These are phyloP conservation scores for Haplographium delicatum DNA, from an alignment of 495 filamentous ascomycete genomes.

Conservation along the genomic window DNA sequence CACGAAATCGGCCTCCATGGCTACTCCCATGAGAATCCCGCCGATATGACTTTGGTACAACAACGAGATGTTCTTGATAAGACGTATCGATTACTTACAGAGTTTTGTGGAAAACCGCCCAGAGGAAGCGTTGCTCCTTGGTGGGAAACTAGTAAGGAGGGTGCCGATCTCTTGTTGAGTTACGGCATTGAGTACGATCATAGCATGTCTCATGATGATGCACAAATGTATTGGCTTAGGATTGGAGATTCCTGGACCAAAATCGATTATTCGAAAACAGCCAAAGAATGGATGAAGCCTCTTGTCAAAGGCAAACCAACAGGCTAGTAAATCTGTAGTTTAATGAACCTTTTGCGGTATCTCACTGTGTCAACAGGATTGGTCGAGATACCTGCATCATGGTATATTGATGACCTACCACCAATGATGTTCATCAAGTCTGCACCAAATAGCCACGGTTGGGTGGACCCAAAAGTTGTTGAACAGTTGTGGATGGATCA, in stretches of 20 bases:
- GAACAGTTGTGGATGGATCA: conserved; percentile 42
- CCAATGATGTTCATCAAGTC: conserved; percentile 59
- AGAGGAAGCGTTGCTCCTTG: conserved; percentile 29
- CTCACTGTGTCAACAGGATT: too few relatives aligned
- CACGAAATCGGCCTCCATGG: conserved; percentile 77
- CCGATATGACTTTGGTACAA: conserved; percentile 66
- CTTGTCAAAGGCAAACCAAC: conserved; percentile 47
- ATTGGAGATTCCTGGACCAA: conserved; percentile 58
- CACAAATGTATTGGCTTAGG: conserved; percentile 59
- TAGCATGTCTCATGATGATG: conserved; percentile 62
- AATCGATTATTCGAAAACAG: conserved; percentile 55
- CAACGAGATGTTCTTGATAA: conserved; percentile 72
- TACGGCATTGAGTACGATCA: conserved; percentile 71
- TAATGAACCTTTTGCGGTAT: too few relatives aligned
- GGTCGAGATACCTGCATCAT: conserved; percentile 62
- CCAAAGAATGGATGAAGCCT: conserved; percentile 63
- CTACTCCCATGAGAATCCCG: conserved; percentile 73
- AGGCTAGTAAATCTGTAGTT: too few relatives aligned
- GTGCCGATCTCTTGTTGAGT: conserved; percentile 57
- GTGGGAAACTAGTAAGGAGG: conserved; percentile 65
- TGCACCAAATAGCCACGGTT: conserved; percentile 52
- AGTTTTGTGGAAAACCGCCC: conserved; percentile 72
- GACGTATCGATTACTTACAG: conserved; percentile 64
- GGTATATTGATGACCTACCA: conserved; percentile 63
- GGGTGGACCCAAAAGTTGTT: conserved; percentile 54